A percentile compares a stretch with the other conserved stretches of the same genome.
Evolutionary conservation across 305 asterid species (phyloP).

Genomic region (Petunia hybrid): DNA sequence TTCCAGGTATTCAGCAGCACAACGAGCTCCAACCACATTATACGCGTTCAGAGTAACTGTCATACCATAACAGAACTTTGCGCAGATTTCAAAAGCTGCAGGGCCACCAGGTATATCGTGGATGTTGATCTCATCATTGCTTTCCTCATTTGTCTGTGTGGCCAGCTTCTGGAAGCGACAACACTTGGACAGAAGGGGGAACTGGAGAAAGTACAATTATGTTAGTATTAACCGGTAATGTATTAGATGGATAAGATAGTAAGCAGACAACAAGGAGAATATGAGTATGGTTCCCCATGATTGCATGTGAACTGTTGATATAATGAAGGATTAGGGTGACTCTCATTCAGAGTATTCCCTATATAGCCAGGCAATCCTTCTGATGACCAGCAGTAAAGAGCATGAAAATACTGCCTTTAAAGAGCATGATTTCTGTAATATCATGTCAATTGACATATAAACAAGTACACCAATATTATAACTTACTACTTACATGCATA

Average conservation of each 20-base stretch:
- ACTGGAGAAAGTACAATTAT: conserved; percentile 51
- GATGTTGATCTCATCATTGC: conserved; percentile 59
- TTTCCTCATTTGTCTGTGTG: conserved; percentile 46
- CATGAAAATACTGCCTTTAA: too few relatives aligned
- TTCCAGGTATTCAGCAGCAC: conserved; percentile 88
- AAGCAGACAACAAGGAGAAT: conserved; percentile 10
- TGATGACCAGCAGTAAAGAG: conserved; percentile 6
- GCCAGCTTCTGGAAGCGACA: conserved; percentile 70
- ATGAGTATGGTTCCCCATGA: neutral
- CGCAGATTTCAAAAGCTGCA: conserved; percentile 79
- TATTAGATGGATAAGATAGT: neutral
- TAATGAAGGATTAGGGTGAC: neutral
- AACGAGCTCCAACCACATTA: conserved; percentile 78
- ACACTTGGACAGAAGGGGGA: conserved; percentile 89
- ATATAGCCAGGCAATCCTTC: neutral
- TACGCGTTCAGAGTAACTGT: conserved; percentile 78
- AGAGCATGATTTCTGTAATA: conserved; percentile 3
- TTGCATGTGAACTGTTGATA: neutral
- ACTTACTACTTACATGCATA: neutral
- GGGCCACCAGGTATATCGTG: conserved; percentile 88
- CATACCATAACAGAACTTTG: conserved; percentile 89
- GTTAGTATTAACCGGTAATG: conserved; percentile 32
- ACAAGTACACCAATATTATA: neutral
- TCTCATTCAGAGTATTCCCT: neutral
- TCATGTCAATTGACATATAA: neutral